Evolutionary conservation across 2,329 filamentous ascomycete genomes (phyloP), one percentile per base, ranked within the genome.

Genomic region (Leptographium flavum): DNA sequence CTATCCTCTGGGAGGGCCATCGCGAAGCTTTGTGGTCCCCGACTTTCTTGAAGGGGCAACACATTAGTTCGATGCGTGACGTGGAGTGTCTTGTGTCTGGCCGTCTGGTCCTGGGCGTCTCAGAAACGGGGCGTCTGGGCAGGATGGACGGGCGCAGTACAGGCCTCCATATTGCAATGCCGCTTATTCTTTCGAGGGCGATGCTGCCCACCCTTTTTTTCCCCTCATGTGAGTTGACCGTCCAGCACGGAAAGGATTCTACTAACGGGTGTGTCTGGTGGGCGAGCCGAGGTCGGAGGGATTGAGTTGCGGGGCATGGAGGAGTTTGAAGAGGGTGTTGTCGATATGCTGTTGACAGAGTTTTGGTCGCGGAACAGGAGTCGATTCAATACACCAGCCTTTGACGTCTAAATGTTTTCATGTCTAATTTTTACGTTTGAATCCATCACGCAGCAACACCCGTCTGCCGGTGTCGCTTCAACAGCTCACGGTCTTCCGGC

Each of bases 161-260:
- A 32, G 44, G 47, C 25, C 42, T 43, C 47, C 31, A 53, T 50
- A 53, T 53, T 53, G 51, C 51, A 53, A 53, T 53, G 51, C 51
- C 51, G 51, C 51, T 53, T 53, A 53, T 53, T 53, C 51, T 53
- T 50, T 53, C 51, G 51, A 49, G 51, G 51, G 46, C 50, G 48
- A 50, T 49, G 51, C 43, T 42, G 47, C 37, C 42, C 43, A 42
- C 45, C 30, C 7, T 23, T 42, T 52, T 50, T 42, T 45, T 47
- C 37, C 22, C 25, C 27, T 27, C 23, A 45, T 45, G 47, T 50
- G 30, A 39, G 49, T 36, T 30, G 42, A 25, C 17, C 27, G 1
- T 19, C 37, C 42, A 32, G 22, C 21, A 23, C 10, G 8, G 30
- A 28, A 37, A 44, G 50, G 42, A 42, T 39, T 38, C 33, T 49